Evolutionary conservation across 495 filamentous ascomycete genomes (phyloP).

Genomic region (Niebla homalea): DNA sequence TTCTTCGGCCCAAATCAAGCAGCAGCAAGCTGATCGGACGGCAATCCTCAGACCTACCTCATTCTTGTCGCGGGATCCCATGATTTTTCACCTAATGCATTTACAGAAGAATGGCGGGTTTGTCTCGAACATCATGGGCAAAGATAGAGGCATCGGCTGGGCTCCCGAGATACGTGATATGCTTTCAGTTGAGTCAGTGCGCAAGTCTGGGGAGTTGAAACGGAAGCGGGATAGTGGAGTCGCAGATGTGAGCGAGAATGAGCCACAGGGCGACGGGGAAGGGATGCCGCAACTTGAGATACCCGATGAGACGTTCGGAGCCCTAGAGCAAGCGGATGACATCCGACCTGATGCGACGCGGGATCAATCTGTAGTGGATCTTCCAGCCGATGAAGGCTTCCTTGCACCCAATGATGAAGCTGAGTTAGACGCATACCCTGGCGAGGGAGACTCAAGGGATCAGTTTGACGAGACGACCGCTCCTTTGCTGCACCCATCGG

Average conservation of each 20-base stretch:
- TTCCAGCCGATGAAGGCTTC: conserved; percentile 48
- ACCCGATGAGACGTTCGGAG: conserved; percentile 40
- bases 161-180: conserved; percentile 83
- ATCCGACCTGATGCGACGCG: conserved; percentile 35
- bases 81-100: conserved; percentile 74
- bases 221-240: conserved; percentile 85
- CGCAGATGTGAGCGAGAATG: conserved; percentile 61
- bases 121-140: conserved; percentile 60
- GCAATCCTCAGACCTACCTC: conserved; percentile 66
- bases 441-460: conserved; percentile 19
- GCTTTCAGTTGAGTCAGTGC: conserved; percentile 67
- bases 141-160: conserved; percentile 63
- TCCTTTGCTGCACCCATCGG: conserved; percentile 60
- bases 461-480: conserved; percentile 66
- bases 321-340: conserved; percentile 36
- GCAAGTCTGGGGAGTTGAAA: conserved; percentile 70
- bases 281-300: conserved; percentile 60
- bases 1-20: conserved; percentile 48
- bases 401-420: conserved; percentile 40
- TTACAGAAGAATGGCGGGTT: conserved; percentile 83
- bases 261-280: conserved; percentile 27
- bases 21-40: conserved; percentile 64
- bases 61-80: conserved; percentile 75
- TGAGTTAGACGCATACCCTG: conserved; percentile 23
- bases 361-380: conserved; percentile 41